Percentiles rank a stretch among this genome's conserved stretches.
Evolutionary conservation across 345 rosid species (phyloP).

Genomic region (Schrenkiella parvula): DNA sequence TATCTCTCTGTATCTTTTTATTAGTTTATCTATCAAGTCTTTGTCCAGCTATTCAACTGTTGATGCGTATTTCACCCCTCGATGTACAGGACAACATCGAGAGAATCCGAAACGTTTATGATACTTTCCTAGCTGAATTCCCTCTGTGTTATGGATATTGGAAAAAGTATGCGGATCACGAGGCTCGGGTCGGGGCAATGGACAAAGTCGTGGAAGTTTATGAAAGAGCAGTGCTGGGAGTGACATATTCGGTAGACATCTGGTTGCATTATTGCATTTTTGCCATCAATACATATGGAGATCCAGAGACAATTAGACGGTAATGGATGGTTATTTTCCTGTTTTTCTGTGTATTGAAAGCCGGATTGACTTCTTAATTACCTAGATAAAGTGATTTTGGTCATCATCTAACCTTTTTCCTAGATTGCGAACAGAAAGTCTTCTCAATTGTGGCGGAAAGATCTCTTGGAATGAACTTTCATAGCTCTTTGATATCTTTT

Average conservation of each 20-base stretch:
- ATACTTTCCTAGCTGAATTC: slow-evolving; percentile 83
- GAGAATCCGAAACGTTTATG: slow-evolving; percentile 80
- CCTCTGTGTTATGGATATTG: slow-evolving; percentile 98
- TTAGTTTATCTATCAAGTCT: background rate
- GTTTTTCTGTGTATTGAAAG: slow-evolving; percentile 28
- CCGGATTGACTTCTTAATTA: slow-evolving; percentile 29
- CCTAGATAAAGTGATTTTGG: slow-evolving; percentile 33
- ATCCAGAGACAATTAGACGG: slow-evolving; percentile 92
- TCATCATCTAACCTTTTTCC: slow-evolving; percentile 58
- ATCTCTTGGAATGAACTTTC: slow-evolving; percentile 48
- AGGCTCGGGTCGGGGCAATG: slow-evolving; percentile 73
- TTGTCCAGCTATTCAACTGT: background rate
- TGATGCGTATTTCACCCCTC: background rate
- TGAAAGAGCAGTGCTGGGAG: slow-evolving; percentile 85
- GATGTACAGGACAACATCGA: slow-evolving; percentile 63
- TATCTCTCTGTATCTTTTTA: background rate
- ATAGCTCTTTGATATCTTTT: slow-evolving; percentile 32
- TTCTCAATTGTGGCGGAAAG: slow-evolving; percentile 55
- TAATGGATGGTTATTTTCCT: slow-evolving; percentile 35
- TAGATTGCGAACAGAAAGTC: slow-evolving; percentile 64
- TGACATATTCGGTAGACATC: slow-evolving; percentile 96
- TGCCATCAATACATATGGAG: slow-evolving; percentile 79
- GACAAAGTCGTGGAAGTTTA: slow-evolving; percentile 96
- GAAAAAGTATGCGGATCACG: slow-evolving; percentile 98
- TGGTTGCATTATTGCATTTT: slow-evolving; percentile 89